phyloP scores from a whole-genome alignment of 1,284 basidiomycete genomes.

The Coniferiporia weirii region DNA sequence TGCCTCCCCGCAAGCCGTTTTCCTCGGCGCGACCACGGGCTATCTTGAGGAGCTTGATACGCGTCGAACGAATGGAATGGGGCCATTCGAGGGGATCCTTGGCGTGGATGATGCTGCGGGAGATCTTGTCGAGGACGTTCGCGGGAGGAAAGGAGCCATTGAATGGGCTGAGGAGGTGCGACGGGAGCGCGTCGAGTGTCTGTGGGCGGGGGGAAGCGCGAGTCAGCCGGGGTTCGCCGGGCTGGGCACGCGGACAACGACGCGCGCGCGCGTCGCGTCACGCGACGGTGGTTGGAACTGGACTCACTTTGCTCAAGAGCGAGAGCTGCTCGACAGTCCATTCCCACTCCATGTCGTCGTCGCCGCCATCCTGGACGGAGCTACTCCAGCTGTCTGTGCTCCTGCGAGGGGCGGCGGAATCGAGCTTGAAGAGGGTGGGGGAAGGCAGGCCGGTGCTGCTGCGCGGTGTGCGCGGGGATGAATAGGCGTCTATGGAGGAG shows the following conservation, averaged over 20 bases:
- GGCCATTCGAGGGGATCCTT: constrained; percentile 74
- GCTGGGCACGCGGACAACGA: no score
- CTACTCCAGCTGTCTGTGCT: constrained; percentile 80
- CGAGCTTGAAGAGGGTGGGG: constrained; percentile 39
- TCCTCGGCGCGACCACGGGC: constrained; percentile 59
- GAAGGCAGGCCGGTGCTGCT: constrained; percentile 29
- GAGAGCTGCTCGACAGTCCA: constrained; percentile 70
- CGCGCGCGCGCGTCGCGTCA: no score
- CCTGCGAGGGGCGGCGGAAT: constrained; percentile 52
- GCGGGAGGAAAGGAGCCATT: constrained; percentile 73
- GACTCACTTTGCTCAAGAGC: constrained; percentile 57
- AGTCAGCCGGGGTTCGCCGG: no score
- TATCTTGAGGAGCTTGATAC: constrained; percentile 71
- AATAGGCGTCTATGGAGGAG: constrained; percentile 25
- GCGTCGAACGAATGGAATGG: constrained; percentile 72
- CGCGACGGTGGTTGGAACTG: background rate
- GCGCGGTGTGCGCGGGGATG: constrained; percentile 34
- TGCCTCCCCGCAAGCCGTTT: constrained; percentile 33
- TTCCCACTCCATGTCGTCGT: constrained; percentile 55
- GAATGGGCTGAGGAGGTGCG: constrained; percentile 76
- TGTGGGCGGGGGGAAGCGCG: constrained; percentile 24
- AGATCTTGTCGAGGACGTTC: constrained; percentile 78
- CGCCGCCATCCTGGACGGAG: constrained; percentile 55
- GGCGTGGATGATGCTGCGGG: constrained; percentile 61
- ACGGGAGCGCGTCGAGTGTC: constrained; percentile 78